These are phyloP conservation scores for Kluyveromyces sp. DNA, from an alignment of 1,139 yeast species.

Conservation along the genomic window DNA sequence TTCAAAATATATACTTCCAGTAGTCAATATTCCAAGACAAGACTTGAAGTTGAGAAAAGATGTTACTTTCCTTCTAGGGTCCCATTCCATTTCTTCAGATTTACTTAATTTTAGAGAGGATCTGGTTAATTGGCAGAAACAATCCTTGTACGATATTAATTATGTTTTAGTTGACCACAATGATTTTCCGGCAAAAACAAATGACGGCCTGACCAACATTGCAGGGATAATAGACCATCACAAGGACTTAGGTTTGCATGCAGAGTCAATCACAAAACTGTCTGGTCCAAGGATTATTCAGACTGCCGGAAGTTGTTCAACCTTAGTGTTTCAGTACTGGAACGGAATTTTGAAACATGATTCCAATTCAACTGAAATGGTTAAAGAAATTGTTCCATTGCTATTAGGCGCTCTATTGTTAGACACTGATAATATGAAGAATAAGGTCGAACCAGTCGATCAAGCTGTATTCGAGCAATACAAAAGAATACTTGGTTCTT, in stretches of 20 bases:
- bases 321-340: conserved; percentile 65
- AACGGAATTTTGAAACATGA: conserved; percentile 14
- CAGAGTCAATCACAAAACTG: conserved; percentile 22
- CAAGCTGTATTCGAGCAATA: conserved; percentile 37
- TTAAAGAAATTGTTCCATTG: conserved; percentile 39
- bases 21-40: conserved; percentile 59
- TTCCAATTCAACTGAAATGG: conserved; percentile 9
- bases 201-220: conserved; percentile 34
- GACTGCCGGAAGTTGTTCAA: conserved; percentile 69
- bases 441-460: conserved; percentile 53
- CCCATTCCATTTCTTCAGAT: conserved; percentile 42
- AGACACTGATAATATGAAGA: conserved; percentile 61
- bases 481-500: conserved; percentile 16
- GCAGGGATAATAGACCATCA: conserved; percentile 80
- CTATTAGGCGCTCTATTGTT: conserved; percentile 61
- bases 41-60: conserved; percentile 71
- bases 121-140: conserved; percentile 27
- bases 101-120: conserved; percentile 65
- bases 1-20: conserved; percentile 42
- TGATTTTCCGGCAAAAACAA: conserved; percentile 47
- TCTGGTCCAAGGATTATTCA: conserved; percentile 53
- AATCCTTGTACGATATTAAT: conserved; percentile 26
- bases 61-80: conserved; percentile 45
- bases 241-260: conserved; percentile 53
- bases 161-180: conserved; percentile 80